Evolutionary conservation across 805 yeast species (phyloP).

Genomic region (Saturnispora sanitii): DNA sequence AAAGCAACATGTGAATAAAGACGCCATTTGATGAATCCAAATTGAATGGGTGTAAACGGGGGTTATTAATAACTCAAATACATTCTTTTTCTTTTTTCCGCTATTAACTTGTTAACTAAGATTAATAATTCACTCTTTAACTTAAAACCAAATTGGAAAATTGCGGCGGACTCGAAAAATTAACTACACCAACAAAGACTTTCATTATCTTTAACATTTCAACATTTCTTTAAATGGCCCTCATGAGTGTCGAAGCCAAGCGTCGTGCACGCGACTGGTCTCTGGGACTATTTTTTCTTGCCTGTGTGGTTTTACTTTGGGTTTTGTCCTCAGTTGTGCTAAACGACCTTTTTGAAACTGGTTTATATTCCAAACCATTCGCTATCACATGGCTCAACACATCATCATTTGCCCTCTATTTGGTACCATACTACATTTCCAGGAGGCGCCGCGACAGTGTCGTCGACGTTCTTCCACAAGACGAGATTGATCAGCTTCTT

Average conservation of each 20-base stretch:
- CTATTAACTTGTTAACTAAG: no score
- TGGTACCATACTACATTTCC: constrained; percentile 42
- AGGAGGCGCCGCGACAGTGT: neutral
- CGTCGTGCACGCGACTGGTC: constrained; percentile 44
- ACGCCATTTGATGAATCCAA: no score
- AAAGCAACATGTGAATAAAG: no score
- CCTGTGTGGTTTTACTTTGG: constrained; percentile 79
- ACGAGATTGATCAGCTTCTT: neutral
- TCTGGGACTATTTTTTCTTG: constrained; percentile 62
- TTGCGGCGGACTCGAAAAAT: no score
- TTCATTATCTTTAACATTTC: neutral
- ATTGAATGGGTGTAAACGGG: no score
- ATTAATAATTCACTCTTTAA: no score
- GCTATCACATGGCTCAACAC: constrained; percentile 89
- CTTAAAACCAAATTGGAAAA: no score
- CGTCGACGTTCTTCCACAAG: constrained; percentile 10
- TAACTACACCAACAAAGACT: no score
- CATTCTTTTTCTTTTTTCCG: no score
- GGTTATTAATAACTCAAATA: no score
- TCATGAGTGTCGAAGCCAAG: neutral
- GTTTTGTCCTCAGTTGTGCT: constrained; percentile 82
- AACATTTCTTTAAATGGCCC: no score
- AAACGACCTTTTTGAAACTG: constrained; percentile 62
- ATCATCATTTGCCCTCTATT: constrained; percentile 68
- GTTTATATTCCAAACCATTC: constrained; percentile 74